Percentiles rank a stretch among this genome's conserved stretches.
Evolutionary conservation across 768 basidiomycete species (phyloP).

Genomic region (Hemileccinum rubropunctum): DNA sequence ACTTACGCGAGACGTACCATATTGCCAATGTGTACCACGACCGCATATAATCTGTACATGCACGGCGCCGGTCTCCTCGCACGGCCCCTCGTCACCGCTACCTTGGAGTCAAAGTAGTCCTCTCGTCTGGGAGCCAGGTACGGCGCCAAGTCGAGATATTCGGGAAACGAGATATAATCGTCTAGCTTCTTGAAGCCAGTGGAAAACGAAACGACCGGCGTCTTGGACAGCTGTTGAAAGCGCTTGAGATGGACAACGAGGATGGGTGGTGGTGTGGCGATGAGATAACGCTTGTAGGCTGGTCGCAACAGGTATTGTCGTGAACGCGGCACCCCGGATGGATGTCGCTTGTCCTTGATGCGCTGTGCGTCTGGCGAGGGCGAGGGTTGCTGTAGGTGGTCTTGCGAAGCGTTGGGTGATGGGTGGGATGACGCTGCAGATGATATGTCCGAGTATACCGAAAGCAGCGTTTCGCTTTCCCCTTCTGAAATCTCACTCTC

Average conservation of each 20-base stretch:
- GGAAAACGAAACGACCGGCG: slow-evolving; percentile 58
- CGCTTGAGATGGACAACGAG: slow-evolving; percentile 92
- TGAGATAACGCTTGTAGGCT: slow-evolving; percentile 93
- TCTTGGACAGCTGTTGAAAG: slow-evolving; percentile 82
- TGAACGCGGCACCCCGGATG: slow-evolving; percentile 34
- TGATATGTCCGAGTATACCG: slow-evolving; percentile 34
- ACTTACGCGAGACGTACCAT: slow-evolving; percentile 55
- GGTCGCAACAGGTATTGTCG: slow-evolving; percentile 74
- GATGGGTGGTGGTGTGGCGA: slow-evolving; percentile 80
- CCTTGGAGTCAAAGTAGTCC: slow-evolving; percentile 55
- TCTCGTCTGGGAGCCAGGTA: slow-evolving; percentile 82
- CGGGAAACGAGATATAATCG: slow-evolving; percentile 88
- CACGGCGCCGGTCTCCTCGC: slow-evolving; percentile 37
- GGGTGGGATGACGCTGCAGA: slow-evolving; percentile 29
- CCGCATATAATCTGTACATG: slow-evolving; percentile 72
- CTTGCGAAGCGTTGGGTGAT: slow-evolving; percentile 33
- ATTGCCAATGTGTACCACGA: slow-evolving; percentile 84
- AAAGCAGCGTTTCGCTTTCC: slow-evolving; percentile 33
- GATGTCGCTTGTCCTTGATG: slow-evolving; percentile 33
- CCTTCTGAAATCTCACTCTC: slow-evolving; percentile 34
- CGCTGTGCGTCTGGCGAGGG: slow-evolving; percentile 20
- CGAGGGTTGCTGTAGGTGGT: slow-evolving; percentile 18
- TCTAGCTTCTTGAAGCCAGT: slow-evolving; percentile 86
- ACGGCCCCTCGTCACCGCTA: slow-evolving; percentile 22
- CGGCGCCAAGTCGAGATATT: slow-evolving; percentile 78